phyloP scores from a whole-genome alignment of 73 alveolate genomes.

The Paramecium sexaurelia region DNA sequence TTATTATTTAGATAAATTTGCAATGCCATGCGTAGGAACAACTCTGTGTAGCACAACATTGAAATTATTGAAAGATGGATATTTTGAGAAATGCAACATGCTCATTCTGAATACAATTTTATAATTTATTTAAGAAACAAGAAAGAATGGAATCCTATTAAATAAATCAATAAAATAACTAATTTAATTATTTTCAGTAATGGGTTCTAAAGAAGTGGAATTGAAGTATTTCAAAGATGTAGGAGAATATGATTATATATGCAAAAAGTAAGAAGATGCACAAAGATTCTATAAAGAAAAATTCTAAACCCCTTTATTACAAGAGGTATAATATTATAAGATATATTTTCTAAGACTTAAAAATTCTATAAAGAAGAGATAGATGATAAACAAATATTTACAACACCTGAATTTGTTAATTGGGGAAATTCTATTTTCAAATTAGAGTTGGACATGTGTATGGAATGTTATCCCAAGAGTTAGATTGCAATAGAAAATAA shows the following conservation, averaged over 20 bases:
- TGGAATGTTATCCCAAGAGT: constrained; percentile 7
- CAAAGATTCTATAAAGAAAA: not conserved
- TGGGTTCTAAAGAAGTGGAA: not conserved
- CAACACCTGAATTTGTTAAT: not conserved
- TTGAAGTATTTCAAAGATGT: not conserved
- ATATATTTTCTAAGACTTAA: not conserved
- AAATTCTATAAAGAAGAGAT: not conserved
- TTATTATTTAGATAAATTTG: not conserved
- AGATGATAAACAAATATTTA: not conserved
- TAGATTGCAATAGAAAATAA: not conserved
- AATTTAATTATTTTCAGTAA: not conserved
- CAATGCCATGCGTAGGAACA: not conserved
- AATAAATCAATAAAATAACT: not conserved
- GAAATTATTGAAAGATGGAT: not conserved
- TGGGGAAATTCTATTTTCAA: constrained; percentile 5
- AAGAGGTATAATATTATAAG: not conserved
- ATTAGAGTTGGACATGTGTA: not conserved
- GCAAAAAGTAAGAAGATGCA: not conserved
- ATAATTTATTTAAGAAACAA: not conserved
- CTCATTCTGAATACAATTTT: not conserved
- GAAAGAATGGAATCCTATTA: not conserved
- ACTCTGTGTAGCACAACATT: not conserved
- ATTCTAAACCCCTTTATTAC: not conserved
- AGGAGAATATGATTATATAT: not conserved
- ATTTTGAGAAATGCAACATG: not conserved